A percentile compares a stretch with the other conserved stretches of the same genome.
These are phyloP conservation scores for Aleurites moluccanus DNA, from an alignment of 441 rosid species.

Conservation along the genomic window DNA sequence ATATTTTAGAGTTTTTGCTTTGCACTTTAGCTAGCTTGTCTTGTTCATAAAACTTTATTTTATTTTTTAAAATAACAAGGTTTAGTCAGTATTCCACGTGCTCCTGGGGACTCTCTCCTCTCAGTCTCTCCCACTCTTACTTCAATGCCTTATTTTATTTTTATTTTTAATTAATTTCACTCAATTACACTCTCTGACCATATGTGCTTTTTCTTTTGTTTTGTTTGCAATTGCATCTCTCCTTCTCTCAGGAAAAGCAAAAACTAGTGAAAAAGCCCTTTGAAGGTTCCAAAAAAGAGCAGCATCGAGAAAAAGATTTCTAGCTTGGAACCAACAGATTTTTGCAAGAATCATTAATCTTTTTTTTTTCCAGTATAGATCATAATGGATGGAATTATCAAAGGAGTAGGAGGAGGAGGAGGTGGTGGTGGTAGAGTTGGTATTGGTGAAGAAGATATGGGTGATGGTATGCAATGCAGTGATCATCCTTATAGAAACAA, in stretches of 20 bases:
- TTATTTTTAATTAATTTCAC: conserved; percentile 18
- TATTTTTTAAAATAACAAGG: neutral
- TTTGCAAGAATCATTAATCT: neutral
- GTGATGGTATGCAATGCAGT: conserved; percentile 81
- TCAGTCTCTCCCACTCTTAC: conserved; percentile 22
- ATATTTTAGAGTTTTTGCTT: too few species aligned
- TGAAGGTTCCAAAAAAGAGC: conserved; percentile 20
- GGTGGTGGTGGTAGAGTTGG: conserved; percentile 38
- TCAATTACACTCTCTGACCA: conserved; percentile 33
- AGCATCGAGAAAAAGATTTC: conserved; percentile 8
- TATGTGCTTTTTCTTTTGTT: conserved; percentile 24
- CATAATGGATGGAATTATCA: conserved; percentile 30
- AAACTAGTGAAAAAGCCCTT: conserved; percentile 8
- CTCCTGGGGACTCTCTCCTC: conserved; percentile 62
- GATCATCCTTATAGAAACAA: conserved; percentile 75
- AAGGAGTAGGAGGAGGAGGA: conserved; percentile 17
- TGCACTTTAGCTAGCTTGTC: conserved; percentile 13
- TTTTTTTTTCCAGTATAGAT: neutral
- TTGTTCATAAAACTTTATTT: conserved; percentile 5
- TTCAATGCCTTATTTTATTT: conserved; percentile 25
- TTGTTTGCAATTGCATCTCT: conserved; percentile 12
- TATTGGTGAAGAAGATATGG: conserved; percentile 61
- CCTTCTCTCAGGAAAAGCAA: conserved; percentile 16
- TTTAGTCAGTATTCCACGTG: conserved; percentile 70
- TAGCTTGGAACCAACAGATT: conserved; percentile 1